Evolutionary conservation across 78 protist species (phyloP), one percentile per base, ranked within the genome.

Genomic region (Trichosphaerium sp.): DNA sequence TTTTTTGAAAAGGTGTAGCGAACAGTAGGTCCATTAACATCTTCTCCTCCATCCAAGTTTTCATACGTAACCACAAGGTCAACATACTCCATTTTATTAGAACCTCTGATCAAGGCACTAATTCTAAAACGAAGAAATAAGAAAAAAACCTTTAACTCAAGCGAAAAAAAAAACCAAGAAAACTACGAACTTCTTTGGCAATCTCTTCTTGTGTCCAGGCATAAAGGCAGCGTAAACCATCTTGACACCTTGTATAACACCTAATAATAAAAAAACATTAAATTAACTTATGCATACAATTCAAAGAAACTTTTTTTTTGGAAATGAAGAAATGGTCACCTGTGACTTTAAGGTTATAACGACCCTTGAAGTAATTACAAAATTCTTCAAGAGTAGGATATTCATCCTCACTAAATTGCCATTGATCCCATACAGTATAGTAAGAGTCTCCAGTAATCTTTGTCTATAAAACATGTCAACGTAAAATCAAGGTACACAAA

Each of bases 141-240:
- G 61, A 7, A 32, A 2, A 18, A 5, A 35, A 12, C 40, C 4
- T 21, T 15, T 21, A 56, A 51, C 25, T 15, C 1, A 25, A 26
- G 40, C 60, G 35, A 44, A 12, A 21, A 68, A 63, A 6, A 59
- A 28, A 8, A n/a, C n/a, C n/a, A n/a, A n/a, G n/a, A n/a, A n/a
- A n/a, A 18, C 26, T 52, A 43, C 64, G 34, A 42, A n/a, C n/a
- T n/a, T n/a, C n/a, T n/a, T 41, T 21, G 83, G 44, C 57, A 58
- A 32, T 43, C 84, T 69, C 48, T 60, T 78, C 65, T 48, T 68
- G 32, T 78, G 84, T 18, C 58, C 70, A 47, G 84, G 84, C 34
- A 78, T 26, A 28, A 71, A 68, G 1, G 84, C 38, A 48, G 70
- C 49, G 44, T 42, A 78, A 8, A 78, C 39, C 62, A 78, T 35